Evolutionary conservation across 805 yeast species (phyloP).

Genomic region (Groenewaldozyma tartarivorans): DNA sequence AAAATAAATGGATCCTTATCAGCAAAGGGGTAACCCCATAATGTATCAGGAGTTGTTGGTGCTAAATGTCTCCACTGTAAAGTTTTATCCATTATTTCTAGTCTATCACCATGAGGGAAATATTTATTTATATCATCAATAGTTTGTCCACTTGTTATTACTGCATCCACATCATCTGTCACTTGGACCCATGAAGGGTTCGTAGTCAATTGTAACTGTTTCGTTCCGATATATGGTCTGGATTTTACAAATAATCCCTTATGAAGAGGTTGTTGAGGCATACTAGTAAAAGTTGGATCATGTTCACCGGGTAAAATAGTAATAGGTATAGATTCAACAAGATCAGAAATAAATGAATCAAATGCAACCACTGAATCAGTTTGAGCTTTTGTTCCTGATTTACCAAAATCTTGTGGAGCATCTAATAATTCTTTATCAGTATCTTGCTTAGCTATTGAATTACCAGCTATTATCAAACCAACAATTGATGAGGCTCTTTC

Average conservation of each 20-base stretch:
- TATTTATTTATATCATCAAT: slow-evolving; percentile 70
- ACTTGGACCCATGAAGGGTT: slow-evolving; percentile 71
- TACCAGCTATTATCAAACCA: slow-evolving; percentile 63
- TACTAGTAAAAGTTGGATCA: slow-evolving; percentile 76
- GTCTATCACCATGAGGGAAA: slow-evolving; percentile 35
- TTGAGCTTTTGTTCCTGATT: not conserved
- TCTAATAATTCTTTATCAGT: not conserved
- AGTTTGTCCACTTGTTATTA: slow-evolving; percentile 82
- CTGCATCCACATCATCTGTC: slow-evolving; percentile 39
- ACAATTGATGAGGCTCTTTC: slow-evolving; percentile 26
- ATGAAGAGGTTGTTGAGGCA: slow-evolving; percentile 92
- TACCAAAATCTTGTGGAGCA: not conserved
- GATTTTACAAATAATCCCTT: slow-evolving; percentile 51
- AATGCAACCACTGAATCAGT: slow-evolving; percentile 23
- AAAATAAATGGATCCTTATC: slow-evolving; percentile 73
- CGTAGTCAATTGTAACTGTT: slow-evolving; percentile 38
- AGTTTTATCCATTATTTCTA: slow-evolving; percentile 55
- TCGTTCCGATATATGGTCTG: slow-evolving; percentile 32
- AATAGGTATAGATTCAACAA: slow-evolving; percentile 55
- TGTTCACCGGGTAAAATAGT: slow-evolving; percentile 73
- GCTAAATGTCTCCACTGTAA: slow-evolving; percentile 77
- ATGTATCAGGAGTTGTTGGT: slow-evolving; percentile 95
- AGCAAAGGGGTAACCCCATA: slow-evolving; percentile 78
- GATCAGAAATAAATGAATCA: slow-evolving; percentile 48
- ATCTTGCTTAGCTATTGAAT: slow-evolving; percentile 38